phyloP scores from a whole-genome alignment of 805 yeast genomes.

The Lipomyces oligophaga region DNA sequence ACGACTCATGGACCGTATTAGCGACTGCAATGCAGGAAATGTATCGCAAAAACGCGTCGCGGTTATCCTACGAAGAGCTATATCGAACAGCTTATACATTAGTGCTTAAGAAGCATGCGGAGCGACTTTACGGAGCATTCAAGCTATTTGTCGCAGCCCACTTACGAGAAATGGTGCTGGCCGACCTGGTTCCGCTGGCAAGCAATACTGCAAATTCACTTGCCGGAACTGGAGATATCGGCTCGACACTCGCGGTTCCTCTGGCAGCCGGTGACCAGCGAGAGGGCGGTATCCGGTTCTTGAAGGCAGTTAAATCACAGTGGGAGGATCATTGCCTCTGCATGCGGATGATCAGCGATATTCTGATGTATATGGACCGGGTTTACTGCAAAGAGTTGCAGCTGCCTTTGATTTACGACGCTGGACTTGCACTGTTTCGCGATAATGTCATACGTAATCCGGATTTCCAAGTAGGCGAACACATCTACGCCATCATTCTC shows the following conservation, averaged over 20 bases:
- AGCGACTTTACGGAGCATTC: conserved; percentile 60
- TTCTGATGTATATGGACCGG: conserved; percentile 79
- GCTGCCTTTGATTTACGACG: conserved; percentile 62
- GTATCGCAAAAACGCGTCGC: conserved; percentile 65
- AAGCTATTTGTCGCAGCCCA: conserved; percentile 47
- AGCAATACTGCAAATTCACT: conserved; percentile 10
- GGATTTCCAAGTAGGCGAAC: conserved; percentile 49
- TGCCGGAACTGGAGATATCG: conserved; percentile 5
- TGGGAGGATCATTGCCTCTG: conserved; percentile 73
- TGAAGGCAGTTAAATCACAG: conserved; percentile 40
- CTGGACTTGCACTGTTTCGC: conserved; percentile 66
- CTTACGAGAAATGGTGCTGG: conserved; percentile 35
- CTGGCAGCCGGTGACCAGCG: conserved; percentile 20
- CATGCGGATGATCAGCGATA: conserved; percentile 77
- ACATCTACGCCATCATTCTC: conserved; percentile 49
- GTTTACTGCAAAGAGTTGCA: conserved; percentile 71
- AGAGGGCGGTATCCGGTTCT: conserved; percentile 32
- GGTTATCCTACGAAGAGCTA: conserved; percentile 74
- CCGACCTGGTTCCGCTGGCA: conserved; percentile 30
- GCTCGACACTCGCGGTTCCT: conserved; percentile 16
- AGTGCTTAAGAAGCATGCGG: conserved; percentile 68
- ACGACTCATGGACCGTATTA: conserved; percentile 62
- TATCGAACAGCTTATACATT: conserved; percentile 75
- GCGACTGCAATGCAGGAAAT: conserved; percentile 68
- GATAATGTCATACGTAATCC: conserved; percentile 53